A percentile compares a stretch with the other conserved stretches of the same genome.
Evolutionary conservation across 2,329 filamentous ascomycete species (phyloP).

Genomic region (Drechslerella coelobrocha): DNA sequence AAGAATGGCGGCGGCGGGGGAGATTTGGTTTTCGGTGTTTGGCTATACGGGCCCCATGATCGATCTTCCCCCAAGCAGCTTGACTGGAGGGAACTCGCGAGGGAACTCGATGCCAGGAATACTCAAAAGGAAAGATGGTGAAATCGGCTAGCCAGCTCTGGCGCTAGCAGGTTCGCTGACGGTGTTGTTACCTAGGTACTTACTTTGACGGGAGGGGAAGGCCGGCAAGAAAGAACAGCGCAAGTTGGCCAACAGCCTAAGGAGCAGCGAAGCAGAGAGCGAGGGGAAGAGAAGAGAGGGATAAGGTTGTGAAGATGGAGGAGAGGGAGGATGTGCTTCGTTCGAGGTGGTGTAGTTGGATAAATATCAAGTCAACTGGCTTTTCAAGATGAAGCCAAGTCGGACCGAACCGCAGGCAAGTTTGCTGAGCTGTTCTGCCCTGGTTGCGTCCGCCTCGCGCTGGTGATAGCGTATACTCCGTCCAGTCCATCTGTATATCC

Average conservation of each 20-base stretch:
- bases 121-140: neutral
- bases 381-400: neutral
- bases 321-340: slow-evolving; percentile 1
- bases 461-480: neutral
- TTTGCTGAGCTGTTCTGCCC: slow-evolving; percentile 5
- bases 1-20: neutral
- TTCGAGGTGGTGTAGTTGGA: neutral
- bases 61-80: too few species aligned
- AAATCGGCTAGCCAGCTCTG: slow-evolving; percentile 3
- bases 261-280: neutral
- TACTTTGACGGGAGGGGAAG: slow-evolving; percentile 2
- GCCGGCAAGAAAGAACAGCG: neutral
- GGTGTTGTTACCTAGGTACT: neutral
- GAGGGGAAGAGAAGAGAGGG: slow-evolving; percentile 15
- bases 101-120: neutral
- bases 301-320: slow-evolving; percentile 25
- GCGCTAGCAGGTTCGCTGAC: neutral
- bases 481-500: neutral
- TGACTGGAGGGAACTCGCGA: neutral
- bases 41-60: slow-evolving; percentile 45
- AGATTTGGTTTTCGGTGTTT: neutral
- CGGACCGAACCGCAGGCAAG: neutral
- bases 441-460: neutral
- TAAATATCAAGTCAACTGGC: neutral
- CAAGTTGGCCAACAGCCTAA: neutral